These are phyloP conservation scores for Ophiostoma fasciatum DNA, from an alignment of 2,329 filamentous ascomycete genomes.

Conservation along the genomic window DNA sequence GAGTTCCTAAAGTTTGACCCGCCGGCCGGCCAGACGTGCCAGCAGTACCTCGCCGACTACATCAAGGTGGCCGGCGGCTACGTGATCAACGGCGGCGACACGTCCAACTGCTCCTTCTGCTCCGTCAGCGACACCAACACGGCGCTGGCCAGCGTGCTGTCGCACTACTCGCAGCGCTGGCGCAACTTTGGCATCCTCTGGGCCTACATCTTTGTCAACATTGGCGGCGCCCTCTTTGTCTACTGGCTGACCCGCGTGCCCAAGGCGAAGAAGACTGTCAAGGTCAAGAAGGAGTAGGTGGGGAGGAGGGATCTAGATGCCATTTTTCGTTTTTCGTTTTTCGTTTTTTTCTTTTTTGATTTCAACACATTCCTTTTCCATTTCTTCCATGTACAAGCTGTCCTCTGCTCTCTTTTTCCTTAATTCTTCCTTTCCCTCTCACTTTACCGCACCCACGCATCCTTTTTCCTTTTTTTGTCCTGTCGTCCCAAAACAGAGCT, in stretches of 20 bases:
- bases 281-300: constrained; percentile 13
- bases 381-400: neutral
- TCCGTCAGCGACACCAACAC: constrained; percentile 34
- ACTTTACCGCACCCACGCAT: neutral
- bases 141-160: constrained; percentile 32
- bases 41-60: constrained; percentile 39
- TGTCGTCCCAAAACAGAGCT: no score
- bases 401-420: neutral
- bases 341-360: no score
- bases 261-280: constrained; percentile 10
- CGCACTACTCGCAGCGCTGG: constrained; percentile 46
- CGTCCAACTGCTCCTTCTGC: constrained; percentile 40
- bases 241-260: constrained; percentile 15
- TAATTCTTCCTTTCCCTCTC: neutral
- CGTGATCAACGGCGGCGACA: constrained; percentile 33
- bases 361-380: neutral
- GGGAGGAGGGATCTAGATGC: neutral
- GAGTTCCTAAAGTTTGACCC: constrained; percentile 58
- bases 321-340: neutral
- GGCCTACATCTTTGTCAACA: constrained; percentile 38
- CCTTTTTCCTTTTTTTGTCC: constrained; percentile 1
- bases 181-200: constrained; percentile 50
- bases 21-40: constrained; percentile 40
- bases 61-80: constrained; percentile 35
- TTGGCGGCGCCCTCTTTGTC: constrained; percentile 26